Base-by-base conservation (phyloP, 192 early-diverging fungal species). In the Mortierella claussenii region DNA sequence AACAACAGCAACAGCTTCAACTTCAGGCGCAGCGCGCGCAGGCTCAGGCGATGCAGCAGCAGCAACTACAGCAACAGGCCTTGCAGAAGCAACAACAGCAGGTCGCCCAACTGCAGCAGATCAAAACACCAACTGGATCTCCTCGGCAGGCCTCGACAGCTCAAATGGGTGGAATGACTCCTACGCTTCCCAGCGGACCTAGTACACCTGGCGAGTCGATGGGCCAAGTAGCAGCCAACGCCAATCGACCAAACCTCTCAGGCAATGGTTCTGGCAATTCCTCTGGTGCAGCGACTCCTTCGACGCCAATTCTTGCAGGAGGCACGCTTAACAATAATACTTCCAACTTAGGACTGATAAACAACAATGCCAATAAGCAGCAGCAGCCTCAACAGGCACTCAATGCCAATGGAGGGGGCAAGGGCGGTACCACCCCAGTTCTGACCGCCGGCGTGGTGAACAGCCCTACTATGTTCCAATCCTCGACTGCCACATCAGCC, bases 51-150 rank as follows among this genome's bases (percentile, higher is more conserved):
- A 31, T 46, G 24, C 56, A 59, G 10, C 74, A 69, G 28, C 68
- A 65, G 47, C 76, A 70, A 34, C 50, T 45, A 8, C 66, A 69
- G 33, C 65, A 67, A 27, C 75, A 69, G 28, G 64, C 75, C 21
- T 45, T 60, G 62, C 71, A 75, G 42, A 54, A 64, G 51, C 37
- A 44, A 27, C 69, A 67, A 27, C 80, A 70, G 43, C 68, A 68
- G 12, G 76, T 59, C 12, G 53, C 58, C 12, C 66, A 65, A 10
- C 69, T 80, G 26, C 64, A 69, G 68, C 73, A 76, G 32, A 76
- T 67, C 53, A 76, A 76, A 51, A 76, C 73, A 21, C 73, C 73
- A 1, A 67, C 73, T 8, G 73, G 73, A 55, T 76, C 73, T 21
- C 76, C 76, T 23, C 76, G 76, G 31, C 76, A 79, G 13, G 68